Percentiles rank a stretch among this genome's conserved stretches.
These are phyloP conservation scores for Penicillium rolfsii DNA, from an alignment of 2,329 filamentous ascomycete species.

Conservation along the genomic window DNA sequence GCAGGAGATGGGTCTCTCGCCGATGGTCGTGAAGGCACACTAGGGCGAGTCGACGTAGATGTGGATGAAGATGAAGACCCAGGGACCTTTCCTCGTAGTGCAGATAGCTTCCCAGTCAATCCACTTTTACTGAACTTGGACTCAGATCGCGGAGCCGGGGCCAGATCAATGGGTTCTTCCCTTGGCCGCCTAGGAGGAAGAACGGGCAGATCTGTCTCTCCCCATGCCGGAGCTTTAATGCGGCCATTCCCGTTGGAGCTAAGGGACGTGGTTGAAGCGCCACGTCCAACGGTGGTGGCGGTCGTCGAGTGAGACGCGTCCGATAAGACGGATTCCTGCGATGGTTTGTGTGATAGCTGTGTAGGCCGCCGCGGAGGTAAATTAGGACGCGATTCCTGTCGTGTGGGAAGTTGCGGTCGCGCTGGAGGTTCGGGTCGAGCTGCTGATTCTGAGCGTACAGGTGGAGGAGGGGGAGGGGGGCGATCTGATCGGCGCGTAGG, in stretches of 20 bases:
- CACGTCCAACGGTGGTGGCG: conserved; percentile 44
- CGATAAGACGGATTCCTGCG: conserved; percentile 58
- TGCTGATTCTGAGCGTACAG: conserved; percentile 27
- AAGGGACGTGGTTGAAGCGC: conserved; percentile 37
- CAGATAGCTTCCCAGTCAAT: conserved; percentile 19
- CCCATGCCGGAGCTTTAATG: conserved; percentile 60
- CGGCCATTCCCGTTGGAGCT: conserved; percentile 37
- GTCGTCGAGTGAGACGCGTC: conserved; percentile 54
- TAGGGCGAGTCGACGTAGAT: conserved; percentile 12
- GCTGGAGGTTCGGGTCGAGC: conserved; percentile 35
- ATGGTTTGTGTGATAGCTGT: conserved; percentile 44
- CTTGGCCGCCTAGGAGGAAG: conserved; percentile 54
- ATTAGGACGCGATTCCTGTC: conserved; percentile 39
- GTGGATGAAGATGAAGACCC: conserved; percentile 11
- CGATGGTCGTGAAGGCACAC: conserved; percentile 16
- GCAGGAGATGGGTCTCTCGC: conserved; percentile 19
- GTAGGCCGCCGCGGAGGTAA: conserved; percentile 52
- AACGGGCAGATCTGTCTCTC: conserved; percentile 57
- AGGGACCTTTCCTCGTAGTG: conserved; percentile 19
- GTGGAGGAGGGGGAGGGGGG: conserved; percentile 25
- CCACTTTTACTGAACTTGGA: conserved; percentile 24
- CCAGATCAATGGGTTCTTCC: conserved; percentile 29
- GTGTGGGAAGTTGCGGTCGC: conserved; percentile 34
- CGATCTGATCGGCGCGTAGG: conserved; percentile 45
- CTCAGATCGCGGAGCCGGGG: conserved; percentile 30